Evolutionary conservation across 2,329 filamentous ascomycete species (phyloP).

Genomic region (Aspergillus sp.): DNA sequence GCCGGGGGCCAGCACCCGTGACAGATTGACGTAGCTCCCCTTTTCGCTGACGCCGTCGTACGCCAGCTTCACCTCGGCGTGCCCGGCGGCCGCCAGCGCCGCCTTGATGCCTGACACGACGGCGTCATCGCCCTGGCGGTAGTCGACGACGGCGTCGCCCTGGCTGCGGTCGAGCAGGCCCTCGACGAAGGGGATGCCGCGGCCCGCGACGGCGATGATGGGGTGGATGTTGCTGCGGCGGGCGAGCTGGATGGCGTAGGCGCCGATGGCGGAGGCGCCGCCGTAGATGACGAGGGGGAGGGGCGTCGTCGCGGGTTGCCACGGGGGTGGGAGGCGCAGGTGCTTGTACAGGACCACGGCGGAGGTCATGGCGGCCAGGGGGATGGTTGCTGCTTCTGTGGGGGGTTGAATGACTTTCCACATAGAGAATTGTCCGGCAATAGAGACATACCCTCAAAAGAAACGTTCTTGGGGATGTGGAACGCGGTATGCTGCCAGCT

Average conservation of each 20-base stretch:
- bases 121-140: constrained; percentile 55
- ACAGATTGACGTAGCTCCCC: constrained; percentile 47
- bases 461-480: constrained; percentile 49
- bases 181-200: constrained; percentile 51
- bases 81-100: neutral
- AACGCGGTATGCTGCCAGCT: constrained; percentile 54
- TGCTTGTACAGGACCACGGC: constrained; percentile 50
- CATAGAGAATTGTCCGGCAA: too few species aligned
- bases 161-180: constrained; percentile 51
- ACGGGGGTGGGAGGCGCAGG: constrained; percentile 51
- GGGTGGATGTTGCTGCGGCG: constrained; percentile 57
- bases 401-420: too few species aligned
- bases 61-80: constrained; percentile 42
- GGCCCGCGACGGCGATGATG: constrained; percentile 59
- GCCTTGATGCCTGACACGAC: constrained; percentile 47
- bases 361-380: constrained; percentile 55
- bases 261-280: constrained; percentile 54
- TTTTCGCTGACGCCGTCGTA: constrained; percentile 60
- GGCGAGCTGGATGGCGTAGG: constrained; percentile 60
- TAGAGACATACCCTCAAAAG: constrained; percentile 53
- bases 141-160: constrained; percentile 61
- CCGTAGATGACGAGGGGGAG: constrained; percentile 50
- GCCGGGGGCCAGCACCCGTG: constrained; percentile 43
- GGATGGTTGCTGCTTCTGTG: constrained; percentile 57
- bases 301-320: constrained; percentile 36